Evolutionary conservation across 2,329 filamentous ascomycete genomes (phyloP), one percentile per base, ranked within the genome.

Genomic region (Didymellaceae sp.): DNA sequence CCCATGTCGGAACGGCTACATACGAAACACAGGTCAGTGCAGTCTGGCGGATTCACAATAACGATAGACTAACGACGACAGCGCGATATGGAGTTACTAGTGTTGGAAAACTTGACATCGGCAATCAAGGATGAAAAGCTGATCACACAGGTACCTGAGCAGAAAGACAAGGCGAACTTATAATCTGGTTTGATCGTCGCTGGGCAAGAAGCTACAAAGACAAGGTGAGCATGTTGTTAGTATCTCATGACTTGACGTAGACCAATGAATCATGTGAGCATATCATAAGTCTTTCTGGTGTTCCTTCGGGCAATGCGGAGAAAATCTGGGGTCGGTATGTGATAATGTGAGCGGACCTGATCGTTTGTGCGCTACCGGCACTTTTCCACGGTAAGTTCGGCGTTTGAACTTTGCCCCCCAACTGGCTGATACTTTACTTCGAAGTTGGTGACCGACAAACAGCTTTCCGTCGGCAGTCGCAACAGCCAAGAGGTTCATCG

Each of bases 141-240:
- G 66, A 70, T 86, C 49, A 86, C 84, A n/a, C 77, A 81, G 54
- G 80, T 87, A 31, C 78, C 80, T 4, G 84, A 86, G 70, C 84
- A 86, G 75, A 82, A 65, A 47, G 59, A 62, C 30, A 66, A 62
- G 50, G 64, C 68, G 18, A 70, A 70, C 40, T 61, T 68, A 18
- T 70, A 41, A 62, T 17, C 9, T 14, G 14, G 14, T 6, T 20
- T 32, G 26, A 13, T 9, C 11, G 6, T 5, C 6, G n/a, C n/a
- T 13, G 10, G 10, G 25, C 10, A 28, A 28, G n/a, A 7, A 8
- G 10, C 25, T 11, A 13, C 11, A 13, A 33, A 28, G 40, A 28
- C 10, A 33, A 22, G 26, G 41, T 30, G 41, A 45, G 30, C 26
- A 16, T 7, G 16, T 14, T 18, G 21, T 34, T 24, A 3, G 10